Percentiles rank a stretch among this genome's conserved stretches.
phyloP scores from a whole-genome alignment of 2,329 filamentous ascomycete genomes.

The Botrytis squamosa region DNA sequence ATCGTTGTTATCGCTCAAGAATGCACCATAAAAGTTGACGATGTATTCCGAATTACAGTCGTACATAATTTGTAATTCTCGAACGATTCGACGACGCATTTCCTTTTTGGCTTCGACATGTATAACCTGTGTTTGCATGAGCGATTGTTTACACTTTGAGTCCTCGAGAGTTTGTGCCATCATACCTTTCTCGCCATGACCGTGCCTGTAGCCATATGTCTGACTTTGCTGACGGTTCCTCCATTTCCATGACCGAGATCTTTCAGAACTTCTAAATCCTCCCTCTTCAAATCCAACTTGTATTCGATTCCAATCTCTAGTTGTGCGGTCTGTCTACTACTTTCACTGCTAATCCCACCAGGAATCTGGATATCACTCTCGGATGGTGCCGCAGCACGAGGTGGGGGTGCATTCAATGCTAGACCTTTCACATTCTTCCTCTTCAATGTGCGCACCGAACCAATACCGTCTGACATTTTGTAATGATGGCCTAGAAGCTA shows the following conservation, averaged over 20 bases:
- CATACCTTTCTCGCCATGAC: constrained; percentile 95
- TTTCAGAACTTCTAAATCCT: constrained; percentile 89
- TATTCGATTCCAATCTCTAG: constrained; percentile 98
- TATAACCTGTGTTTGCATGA: constrained; percentile 65
- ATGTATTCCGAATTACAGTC: constrained; percentile 97
- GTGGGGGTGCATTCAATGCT: constrained; percentile 75
- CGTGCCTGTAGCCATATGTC: constrained; percentile 89
- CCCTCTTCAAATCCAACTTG: constrained; percentile 84
- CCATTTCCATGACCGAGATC: constrained; percentile 95
- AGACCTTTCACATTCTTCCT: constrained; percentile 98
- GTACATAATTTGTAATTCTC: constrained; percentile 97
- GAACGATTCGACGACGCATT: constrained; percentile 92
- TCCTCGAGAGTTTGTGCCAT: constrained; percentile 19
- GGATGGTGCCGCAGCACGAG: constrained; percentile 69
- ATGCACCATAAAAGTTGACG: constrained; percentile 96
- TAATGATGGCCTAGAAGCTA: constrained; percentile 6
- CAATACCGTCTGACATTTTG: constrained; percentile 57
- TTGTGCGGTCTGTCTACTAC: constrained; percentile 58
- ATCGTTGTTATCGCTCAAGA: constrained; percentile 93
- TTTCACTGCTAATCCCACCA: constrained; percentile 58
- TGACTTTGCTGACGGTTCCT: constrained; percentile 97
- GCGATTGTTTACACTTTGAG: constrained; percentile 4
- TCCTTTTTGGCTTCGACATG: constrained; percentile 98
- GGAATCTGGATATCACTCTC: constrained; percentile 66
- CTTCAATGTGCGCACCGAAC: constrained; percentile 82